Percentiles rank a stretch among this genome's conserved stretches.
These are phyloP conservation scores for Uronychia binucleata DNA, from an alignment of 73 alveolate species.

Conservation along the genomic window DNA sequence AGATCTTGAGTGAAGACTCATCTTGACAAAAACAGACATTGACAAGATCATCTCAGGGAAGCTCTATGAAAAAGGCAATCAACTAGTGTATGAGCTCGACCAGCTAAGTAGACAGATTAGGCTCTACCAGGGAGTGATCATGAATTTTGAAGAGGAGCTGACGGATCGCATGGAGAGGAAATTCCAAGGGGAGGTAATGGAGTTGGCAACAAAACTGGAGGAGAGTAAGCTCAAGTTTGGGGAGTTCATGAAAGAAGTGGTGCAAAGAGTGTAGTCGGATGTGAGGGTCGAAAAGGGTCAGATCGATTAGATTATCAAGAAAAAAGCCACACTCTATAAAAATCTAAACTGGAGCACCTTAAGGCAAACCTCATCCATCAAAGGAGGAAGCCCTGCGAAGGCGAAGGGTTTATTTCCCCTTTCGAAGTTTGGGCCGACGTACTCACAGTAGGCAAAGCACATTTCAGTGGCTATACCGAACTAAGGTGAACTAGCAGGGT, in stretches of 20 bases:
- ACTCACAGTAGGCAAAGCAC: too few relatives aligned
- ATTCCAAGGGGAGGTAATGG: slow-evolving; percentile 18
- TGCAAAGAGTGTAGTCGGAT: not conserved
- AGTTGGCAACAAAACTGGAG: slow-evolving; percentile 9
- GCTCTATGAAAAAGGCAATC: slow-evolving; percentile 33
- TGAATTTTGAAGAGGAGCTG: slow-evolving; percentile 22
- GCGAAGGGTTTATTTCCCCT: too few relatives aligned
- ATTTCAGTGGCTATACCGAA: too few relatives aligned
- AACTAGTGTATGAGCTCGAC: slow-evolving; percentile 46
- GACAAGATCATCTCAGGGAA: slow-evolving; percentile 39
- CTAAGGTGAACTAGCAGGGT: too few relatives aligned
- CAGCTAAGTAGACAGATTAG: slow-evolving; percentile 25
- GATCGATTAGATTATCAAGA: slow-evolving; percentile 38
- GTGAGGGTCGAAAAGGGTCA: slow-evolving; percentile 34
- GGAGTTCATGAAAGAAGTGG: slow-evolving; percentile 19
- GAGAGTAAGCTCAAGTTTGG: slow-evolving; percentile 20
- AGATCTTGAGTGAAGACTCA: slow-evolving; percentile 37
- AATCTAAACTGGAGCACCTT: too few relatives aligned
- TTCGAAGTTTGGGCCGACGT: too few relatives aligned
- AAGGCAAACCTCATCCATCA: too few relatives aligned
- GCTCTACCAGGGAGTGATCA: slow-evolving; percentile 25
- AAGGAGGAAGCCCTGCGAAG: too few relatives aligned
- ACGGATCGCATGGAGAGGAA: slow-evolving; percentile 20
- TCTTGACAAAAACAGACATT: slow-evolving; percentile 14
- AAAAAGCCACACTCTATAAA: slow-evolving; percentile 37